Conservation (phyloP, 345 rosid genomes). For the Tarenaya hassleriana region DNA sequence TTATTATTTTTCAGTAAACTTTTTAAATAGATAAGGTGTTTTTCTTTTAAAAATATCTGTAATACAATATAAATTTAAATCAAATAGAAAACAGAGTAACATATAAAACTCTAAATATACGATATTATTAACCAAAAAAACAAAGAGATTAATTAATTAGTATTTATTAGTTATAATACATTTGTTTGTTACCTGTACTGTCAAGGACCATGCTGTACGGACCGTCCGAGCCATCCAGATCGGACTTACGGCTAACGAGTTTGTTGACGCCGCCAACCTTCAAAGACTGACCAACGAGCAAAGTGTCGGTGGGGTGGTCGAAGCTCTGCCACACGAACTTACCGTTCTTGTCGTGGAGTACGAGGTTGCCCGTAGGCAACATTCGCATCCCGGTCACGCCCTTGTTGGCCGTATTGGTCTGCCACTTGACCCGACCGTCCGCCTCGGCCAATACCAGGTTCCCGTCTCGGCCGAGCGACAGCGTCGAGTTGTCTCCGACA, state of each 20-base stretch:
- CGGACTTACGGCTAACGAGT: constrained; percentile 55
- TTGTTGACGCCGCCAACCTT: constrained; percentile 29
- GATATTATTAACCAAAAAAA: no score
- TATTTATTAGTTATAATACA: no score
- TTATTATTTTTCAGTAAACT: no score
- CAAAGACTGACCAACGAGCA: constrained; percentile 46
- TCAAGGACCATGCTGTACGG: constrained; percentile 52
- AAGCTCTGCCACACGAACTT: constrained; percentile 57
- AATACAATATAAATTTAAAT: no score
- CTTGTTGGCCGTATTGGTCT: constrained; percentile 53
- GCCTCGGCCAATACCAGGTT: constrained; percentile 53
- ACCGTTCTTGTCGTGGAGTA: constrained; percentile 40
- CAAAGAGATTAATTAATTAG: no score
- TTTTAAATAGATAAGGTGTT: no score
- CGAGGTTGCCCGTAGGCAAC: constrained; percentile 53
- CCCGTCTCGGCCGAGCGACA: constrained; percentile 42
- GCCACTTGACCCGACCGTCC: constrained; percentile 56
- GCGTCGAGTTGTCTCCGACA: constrained; percentile 47
- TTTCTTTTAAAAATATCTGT: no score
- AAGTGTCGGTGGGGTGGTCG: constrained; percentile 52
- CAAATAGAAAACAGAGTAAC: no score
- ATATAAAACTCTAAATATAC: no score
- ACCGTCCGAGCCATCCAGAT: constrained; percentile 32
- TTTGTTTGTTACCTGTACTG: constrained; percentile 9
- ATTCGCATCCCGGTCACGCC: constrained; percentile 51